These are phyloP conservation scores for Moniliella sp. DNA, from an alignment of 1,284 basidiomycete species.

Conservation along the genomic window DNA sequence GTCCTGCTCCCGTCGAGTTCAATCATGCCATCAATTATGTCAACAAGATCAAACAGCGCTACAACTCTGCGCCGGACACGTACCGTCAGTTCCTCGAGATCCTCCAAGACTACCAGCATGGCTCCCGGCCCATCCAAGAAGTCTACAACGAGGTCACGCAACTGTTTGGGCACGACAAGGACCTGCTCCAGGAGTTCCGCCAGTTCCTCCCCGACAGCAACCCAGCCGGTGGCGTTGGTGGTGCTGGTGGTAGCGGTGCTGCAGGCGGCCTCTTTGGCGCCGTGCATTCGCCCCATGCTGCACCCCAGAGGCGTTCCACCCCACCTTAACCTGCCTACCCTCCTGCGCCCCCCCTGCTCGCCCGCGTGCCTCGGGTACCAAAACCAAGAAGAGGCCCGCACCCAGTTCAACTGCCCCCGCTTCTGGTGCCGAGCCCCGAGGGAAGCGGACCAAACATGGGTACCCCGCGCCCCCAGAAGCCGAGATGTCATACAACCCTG, in stretches of 20 bases:
- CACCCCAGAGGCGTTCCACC: no score
- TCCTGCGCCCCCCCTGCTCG: neutral
- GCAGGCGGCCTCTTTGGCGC: slow-evolving; percentile 35
- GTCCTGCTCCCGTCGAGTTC: slow-evolving; percentile 64
- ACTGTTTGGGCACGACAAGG: slow-evolving; percentile 76
- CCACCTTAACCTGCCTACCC: neutral
- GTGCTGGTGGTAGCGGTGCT: no score
- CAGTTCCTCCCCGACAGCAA: slow-evolving; percentile 64
- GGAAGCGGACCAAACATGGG: no score
- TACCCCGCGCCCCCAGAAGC: no score
- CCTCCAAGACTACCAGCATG: slow-evolving; percentile 87
- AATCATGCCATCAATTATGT: slow-evolving; percentile 94
- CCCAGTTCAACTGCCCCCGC: no score
- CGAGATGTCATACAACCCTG: no score
- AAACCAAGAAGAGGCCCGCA: no score
- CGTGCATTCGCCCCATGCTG: no score
- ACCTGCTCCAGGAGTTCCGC: slow-evolving; percentile 82
- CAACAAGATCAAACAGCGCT: slow-evolving; percentile 93
- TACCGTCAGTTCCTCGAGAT: slow-evolving; percentile 98
- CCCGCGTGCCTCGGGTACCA: no score
- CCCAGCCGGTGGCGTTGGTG: no score
- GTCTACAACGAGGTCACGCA: slow-evolving; percentile 72
- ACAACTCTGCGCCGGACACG: slow-evolving; percentile 68
- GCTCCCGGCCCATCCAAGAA: slow-evolving; percentile 65
- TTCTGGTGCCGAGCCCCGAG: no score